phyloP scores from a whole-genome alignment of 495 filamentous ascomycete species.

The Lasiosphaeria ovina region DNA sequence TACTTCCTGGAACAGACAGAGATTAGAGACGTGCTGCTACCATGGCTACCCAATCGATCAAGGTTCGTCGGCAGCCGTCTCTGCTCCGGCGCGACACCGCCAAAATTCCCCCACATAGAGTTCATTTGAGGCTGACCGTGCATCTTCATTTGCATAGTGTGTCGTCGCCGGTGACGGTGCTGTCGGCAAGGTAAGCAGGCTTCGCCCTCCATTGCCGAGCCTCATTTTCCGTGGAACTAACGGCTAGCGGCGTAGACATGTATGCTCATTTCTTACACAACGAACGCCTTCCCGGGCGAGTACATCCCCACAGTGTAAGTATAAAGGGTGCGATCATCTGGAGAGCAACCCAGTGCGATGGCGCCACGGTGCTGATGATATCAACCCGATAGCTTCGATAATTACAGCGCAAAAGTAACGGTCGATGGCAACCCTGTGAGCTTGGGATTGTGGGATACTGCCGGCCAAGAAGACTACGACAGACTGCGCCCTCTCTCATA shows the following conservation, averaged over 20 bases:
- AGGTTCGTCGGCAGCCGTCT: slow-evolving; percentile 42
- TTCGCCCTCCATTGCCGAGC: slow-evolving; percentile 12
- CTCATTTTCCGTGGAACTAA: slow-evolving; percentile 25
- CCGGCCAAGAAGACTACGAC: slow-evolving; percentile 98
- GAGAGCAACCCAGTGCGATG: slow-evolving; percentile 68
- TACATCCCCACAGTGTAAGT: slow-evolving; percentile 99
- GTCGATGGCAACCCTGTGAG: slow-evolving; percentile 97
- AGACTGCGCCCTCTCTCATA: slow-evolving; percentile 92
- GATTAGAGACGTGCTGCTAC: slow-evolving; percentile 9
- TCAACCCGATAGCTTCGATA: slow-evolving; percentile 77
- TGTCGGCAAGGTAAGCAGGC: slow-evolving; percentile 80
- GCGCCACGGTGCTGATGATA: slow-evolving; percentile 28
- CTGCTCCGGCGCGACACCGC: slow-evolving; percentile 19
- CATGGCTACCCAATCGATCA: slow-evolving; percentile 58
- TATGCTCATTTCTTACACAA: slow-evolving; percentile 97
- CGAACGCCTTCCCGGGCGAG: slow-evolving; percentile 97
- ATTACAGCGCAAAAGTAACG: slow-evolving; percentile 98
- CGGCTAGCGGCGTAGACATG: slow-evolving; percentile 69
- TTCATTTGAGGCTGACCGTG: slow-evolving; percentile 23
- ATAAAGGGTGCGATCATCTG: slow-evolving; percentile 9
- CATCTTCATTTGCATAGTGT: slow-evolving; percentile 59
- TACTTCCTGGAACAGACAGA: slow-evolving; percentile 12
- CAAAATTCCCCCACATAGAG: slow-evolving; percentile 3
- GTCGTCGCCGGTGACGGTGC: slow-evolving; percentile 99
- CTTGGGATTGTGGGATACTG: slow-evolving; percentile 97